A percentile compares a stretch with the other conserved stretches of the same genome.
phyloP scores from a whole-genome alignment of 1,284 basidiomycete genomes.

The Stygiomarasmius scandens region DNA sequence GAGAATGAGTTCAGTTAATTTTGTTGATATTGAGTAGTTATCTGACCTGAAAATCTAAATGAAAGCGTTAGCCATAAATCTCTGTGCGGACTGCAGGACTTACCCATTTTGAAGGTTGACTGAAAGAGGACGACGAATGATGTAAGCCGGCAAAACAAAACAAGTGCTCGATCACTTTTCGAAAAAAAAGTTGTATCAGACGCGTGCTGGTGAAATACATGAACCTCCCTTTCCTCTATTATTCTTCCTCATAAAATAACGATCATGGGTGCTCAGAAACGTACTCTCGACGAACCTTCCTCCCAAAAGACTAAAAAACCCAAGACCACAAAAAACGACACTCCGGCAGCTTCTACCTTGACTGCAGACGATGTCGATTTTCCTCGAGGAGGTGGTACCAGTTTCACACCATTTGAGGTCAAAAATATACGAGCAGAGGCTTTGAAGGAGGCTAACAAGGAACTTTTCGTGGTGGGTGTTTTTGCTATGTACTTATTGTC shows the following conservation, averaged over 20 bases:
- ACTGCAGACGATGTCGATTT: slow-evolving; percentile 87
- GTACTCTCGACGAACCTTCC: slow-evolving; percentile 55
- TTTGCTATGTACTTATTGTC: slow-evolving; percentile 7
- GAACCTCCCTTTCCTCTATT: not conserved
- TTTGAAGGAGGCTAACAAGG: slow-evolving; percentile 80
- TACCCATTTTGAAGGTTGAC: slow-evolving; percentile 35
- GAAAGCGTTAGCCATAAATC: slow-evolving; percentile 4
- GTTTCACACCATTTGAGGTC: slow-evolving; percentile 89
- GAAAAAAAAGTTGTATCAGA: not conserved
- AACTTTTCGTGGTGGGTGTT: slow-evolving; percentile 66
- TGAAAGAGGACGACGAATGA: not conserved
- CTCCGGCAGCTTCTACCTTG: slow-evolving; percentile 40
- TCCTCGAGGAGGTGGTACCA: slow-evolving; percentile 86
- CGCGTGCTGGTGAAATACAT: not conserved
- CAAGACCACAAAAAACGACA: slow-evolving; percentile 30
- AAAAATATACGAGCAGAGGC: slow-evolving; percentile 87
- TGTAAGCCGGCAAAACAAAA: not conserved
- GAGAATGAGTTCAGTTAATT: slow-evolving; percentile 7
- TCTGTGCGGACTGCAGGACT: slow-evolving; percentile 22
- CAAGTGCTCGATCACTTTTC: not conserved
- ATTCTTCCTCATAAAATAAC: not conserved
- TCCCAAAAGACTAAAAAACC: slow-evolving; percentile 58
- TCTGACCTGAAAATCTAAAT: slow-evolving; percentile 48
- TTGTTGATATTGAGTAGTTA: not conserved
- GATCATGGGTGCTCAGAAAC: slow-evolving; percentile 58